These are phyloP conservation scores for Apiospora pterosperma DNA, from an alignment of 2,329 filamentous ascomycete genomes.

Conservation along the genomic window DNA sequence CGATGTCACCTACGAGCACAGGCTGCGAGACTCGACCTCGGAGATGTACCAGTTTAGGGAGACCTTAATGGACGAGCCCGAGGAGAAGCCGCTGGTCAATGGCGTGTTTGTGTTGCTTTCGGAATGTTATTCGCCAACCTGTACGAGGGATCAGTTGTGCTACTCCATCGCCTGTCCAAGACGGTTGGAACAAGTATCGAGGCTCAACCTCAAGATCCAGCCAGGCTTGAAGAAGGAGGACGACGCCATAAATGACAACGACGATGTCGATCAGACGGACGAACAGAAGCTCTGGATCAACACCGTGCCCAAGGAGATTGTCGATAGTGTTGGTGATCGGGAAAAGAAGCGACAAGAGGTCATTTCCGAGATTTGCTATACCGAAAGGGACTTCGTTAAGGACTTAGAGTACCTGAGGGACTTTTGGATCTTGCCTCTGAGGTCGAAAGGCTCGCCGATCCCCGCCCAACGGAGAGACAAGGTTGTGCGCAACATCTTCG, in stretches of 20 bases:
- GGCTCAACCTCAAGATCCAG: conserved; percentile 89
- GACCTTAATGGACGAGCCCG: conserved; percentile 79
- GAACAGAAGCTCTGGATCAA: conserved; percentile 99
- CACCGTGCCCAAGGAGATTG: conserved; percentile 91
- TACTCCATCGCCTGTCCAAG: conserved; percentile 97
- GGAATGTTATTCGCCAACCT: conserved; percentile 97
- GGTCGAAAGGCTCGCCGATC: conserved; percentile 80
- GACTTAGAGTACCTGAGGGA: conserved; percentile 95
- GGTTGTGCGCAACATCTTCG: conserved; percentile 92
- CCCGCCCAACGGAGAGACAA: conserved; percentile 83
- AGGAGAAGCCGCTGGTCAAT: conserved; percentile 73
- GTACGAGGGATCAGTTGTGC: conserved; percentile 89
- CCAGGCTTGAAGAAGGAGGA: conserved; percentile 73
- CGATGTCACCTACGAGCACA: conserved; percentile 96
- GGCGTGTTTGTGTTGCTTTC: conserved; percentile 95
- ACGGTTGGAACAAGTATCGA: conserved; percentile 88
- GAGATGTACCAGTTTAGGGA: conserved; percentile 98
- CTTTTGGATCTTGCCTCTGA: conserved; percentile 95
- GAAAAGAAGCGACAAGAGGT: conserved; percentile 98
- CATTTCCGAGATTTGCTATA: conserved; percentile 98
- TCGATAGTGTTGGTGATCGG: conserved; percentile 81
- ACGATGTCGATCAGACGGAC: conserved; percentile 78
- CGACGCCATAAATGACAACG: conserved; percentile 62
- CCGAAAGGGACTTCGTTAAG: conserved; percentile 97
- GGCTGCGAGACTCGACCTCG: conserved; percentile 85